phyloP scores from a whole-genome alignment of 306 rosid genomes.

The Pachyrhizus erosus region DNA sequence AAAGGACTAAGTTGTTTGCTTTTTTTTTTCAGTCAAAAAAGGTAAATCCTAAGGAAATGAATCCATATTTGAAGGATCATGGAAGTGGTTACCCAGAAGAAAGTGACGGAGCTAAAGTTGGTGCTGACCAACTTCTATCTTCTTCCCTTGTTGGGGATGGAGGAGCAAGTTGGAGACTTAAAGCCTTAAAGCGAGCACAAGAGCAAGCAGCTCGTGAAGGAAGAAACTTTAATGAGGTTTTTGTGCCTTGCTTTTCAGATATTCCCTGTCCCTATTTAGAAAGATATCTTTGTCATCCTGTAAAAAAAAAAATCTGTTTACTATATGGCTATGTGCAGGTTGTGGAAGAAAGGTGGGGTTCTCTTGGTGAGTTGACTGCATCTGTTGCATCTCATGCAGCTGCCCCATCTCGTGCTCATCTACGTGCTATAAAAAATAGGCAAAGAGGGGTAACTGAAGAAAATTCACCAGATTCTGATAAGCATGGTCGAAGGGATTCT shows the following conservation, averaged over 20 bases:
- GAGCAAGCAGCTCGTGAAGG: slow-evolving; percentile 94
- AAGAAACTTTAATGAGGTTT: slow-evolving; percentile 64
- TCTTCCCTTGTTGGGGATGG: slow-evolving; percentile 92
- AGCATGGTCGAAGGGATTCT: slow-evolving; percentile 47
- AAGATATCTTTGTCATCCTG: background rate
- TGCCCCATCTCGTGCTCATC: slow-evolving; percentile 92
- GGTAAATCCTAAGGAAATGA: slow-evolving; percentile 80
- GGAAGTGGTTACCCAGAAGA: slow-evolving; percentile 93
- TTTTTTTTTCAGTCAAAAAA: slow-evolving; percentile 46
- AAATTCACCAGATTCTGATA: slow-evolving; percentile 46
- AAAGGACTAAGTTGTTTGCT: background rate
- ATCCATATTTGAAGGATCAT: slow-evolving; percentile 80
- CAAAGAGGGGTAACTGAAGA: slow-evolving; percentile 66
- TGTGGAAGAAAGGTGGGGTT: slow-evolving; percentile 87
- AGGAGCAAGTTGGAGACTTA: slow-evolving; percentile 97
- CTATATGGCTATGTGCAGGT: slow-evolving; percentile 59
- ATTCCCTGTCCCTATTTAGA: background rate
- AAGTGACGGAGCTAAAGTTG: slow-evolving; percentile 50
- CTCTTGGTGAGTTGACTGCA: slow-evolving; percentile 77
- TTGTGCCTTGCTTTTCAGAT: slow-evolving; percentile 38
- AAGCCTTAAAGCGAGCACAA: slow-evolving; percentile 94
- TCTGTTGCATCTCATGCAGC: slow-evolving; percentile 72
- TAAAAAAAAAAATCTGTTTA: background rate
- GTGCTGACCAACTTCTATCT: slow-evolving; percentile 56
- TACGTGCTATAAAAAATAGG: slow-evolving; percentile 77